Percentiles rank a stretch among this genome's conserved stretches.
phyloP scores from a whole-genome alignment of 106 monocot genomes.

The Dioscorea zingiberensis region DNA sequence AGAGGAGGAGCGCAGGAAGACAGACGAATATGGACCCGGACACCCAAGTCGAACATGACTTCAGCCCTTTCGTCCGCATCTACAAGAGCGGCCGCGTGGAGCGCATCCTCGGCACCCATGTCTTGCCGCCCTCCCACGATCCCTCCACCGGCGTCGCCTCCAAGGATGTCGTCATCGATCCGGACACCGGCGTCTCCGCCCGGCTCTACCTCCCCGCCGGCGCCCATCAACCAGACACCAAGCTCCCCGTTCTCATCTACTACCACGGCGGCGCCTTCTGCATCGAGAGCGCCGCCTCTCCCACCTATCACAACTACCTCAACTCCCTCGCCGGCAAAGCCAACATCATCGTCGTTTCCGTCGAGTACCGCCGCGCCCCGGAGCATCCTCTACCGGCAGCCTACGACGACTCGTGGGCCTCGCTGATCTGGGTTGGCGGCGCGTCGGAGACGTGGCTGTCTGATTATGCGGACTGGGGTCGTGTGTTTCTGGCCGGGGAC shows the following conservation, averaged over 20 bases:
- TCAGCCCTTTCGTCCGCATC: neutral
- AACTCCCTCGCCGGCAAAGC: neutral
- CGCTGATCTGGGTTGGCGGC: neutral
- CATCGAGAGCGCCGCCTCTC: neutral
- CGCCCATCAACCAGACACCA: neutral
- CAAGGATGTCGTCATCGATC: neutral
- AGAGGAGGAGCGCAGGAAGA: too few relatives aligned
- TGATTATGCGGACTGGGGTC: neutral
- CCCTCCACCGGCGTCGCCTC: slow-evolving; percentile 2
- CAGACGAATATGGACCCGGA: neutral
- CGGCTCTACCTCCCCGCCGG: neutral
- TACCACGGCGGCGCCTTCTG: slow-evolving; percentile 7
- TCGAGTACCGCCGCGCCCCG: slow-evolving; percentile 25
- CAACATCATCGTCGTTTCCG: slow-evolving; percentile 10
- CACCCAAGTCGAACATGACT: neutral
- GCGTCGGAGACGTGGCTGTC: neutral
- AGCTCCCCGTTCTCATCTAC: slow-evolving; percentile 1
- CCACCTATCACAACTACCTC: neutral
- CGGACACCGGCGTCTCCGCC: neutral
- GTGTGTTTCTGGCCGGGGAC: neutral
- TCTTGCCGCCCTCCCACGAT: neutral
- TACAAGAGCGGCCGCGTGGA: slow-evolving; percentile 7
- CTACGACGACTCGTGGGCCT: neutral
- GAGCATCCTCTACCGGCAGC: slow-evolving; percentile 14
- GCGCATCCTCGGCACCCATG: neutral